phyloP scores from a whole-genome alignment of 257 asterid species.

The Solanum raphanifolium region DNA sequence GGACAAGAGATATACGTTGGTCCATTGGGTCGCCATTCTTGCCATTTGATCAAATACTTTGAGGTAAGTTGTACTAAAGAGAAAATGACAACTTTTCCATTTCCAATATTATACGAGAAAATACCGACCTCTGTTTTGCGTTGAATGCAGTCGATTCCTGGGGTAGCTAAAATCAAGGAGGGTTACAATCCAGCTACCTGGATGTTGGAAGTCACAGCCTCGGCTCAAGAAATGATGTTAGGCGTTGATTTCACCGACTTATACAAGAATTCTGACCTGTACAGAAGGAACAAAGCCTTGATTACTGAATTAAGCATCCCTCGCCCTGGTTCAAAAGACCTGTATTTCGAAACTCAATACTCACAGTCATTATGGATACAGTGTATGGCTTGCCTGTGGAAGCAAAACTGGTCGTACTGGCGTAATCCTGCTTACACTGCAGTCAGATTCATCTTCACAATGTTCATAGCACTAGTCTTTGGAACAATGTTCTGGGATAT shows the following conservation, averaged over 20 bases:
- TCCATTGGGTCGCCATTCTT: slow-evolving; percentile 48
- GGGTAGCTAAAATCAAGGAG: slow-evolving; percentile 38
- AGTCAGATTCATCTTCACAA: slow-evolving; percentile 32
- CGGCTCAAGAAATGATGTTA: slow-evolving; percentile 29
- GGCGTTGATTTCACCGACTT: slow-evolving; percentile 31
- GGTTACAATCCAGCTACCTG: slow-evolving; percentile 65
- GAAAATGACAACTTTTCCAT: not conserved
- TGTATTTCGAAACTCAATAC: slow-evolving; percentile 24
- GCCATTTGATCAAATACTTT: slow-evolving; percentile 39
- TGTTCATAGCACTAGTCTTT: slow-evolving; percentile 23
- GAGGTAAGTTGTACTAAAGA: slow-evolving; percentile 23
- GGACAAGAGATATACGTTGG: slow-evolving; percentile 70
- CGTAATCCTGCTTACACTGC: slow-evolving; percentile 44
- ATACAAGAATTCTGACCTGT: slow-evolving; percentile 37
- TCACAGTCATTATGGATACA: slow-evolving; percentile 35
- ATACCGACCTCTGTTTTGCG: not conserved
- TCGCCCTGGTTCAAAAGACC: slow-evolving; percentile 25
- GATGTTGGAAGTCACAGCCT: slow-evolving; percentile 54
- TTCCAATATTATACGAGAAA: not conserved
- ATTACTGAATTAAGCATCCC: slow-evolving; percentile 38
- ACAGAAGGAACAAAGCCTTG: slow-evolving; percentile 43
- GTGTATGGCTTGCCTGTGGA: slow-evolving; percentile 49
- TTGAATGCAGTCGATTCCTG: slow-evolving; percentile 22
- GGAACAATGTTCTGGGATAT: slow-evolving; percentile 58
- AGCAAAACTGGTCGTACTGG: slow-evolving; percentile 55